These are phyloP conservation scores for Halophytophthora polymorphica DNA, from an alignment of 352 stramenopile species.

Conservation along the genomic window DNA sequence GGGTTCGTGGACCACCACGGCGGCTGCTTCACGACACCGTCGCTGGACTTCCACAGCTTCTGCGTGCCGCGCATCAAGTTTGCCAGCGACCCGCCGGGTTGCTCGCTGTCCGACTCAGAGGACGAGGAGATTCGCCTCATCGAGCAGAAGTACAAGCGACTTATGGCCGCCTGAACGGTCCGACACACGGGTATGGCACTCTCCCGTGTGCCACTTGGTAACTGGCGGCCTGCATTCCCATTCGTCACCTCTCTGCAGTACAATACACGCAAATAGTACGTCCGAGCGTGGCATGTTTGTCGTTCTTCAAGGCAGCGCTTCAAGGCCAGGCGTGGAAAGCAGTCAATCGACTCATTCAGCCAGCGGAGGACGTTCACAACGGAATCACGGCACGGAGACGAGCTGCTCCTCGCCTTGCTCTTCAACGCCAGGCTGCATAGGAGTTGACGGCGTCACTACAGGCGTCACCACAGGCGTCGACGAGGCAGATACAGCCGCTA, in stretches of 20 bases:
- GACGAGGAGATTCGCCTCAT: constrained; percentile 77
- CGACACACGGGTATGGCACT: no score
- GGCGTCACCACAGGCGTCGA: no score
- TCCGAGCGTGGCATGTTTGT: constrained; percentile 11
- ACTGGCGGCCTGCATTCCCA: background rate
- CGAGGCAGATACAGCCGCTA: background rate
- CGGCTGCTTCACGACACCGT: constrained; percentile 45
- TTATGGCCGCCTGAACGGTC: constrained; percentile 32
- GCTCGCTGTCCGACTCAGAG: constrained; percentile 56
- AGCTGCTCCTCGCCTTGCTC: constrained; percentile 21
- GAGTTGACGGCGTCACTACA: background rate
- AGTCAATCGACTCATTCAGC: no score
- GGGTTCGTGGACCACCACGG: constrained; percentile 45
- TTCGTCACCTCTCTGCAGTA: background rate
- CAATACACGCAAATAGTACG: constrained; percentile 18
- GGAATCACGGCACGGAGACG: constrained; percentile 18
- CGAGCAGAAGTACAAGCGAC: constrained; percentile 67
- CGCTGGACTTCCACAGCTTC: constrained; percentile 62
- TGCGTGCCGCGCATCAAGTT: constrained; percentile 81
- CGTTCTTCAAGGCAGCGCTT: constrained; percentile 6
- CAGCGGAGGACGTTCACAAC: background rate
- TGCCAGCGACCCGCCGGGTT: constrained; percentile 25
- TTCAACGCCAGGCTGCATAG: constrained; percentile 16
- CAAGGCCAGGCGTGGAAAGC: background rate
- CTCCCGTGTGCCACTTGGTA: background rate